A percentile compares a stretch with the other conserved stretches of the same genome.
These are phyloP conservation scores for Aspergillus terreus DNA, from an alignment of 2,329 filamentous ascomycete species.

Conservation along the genomic window DNA sequence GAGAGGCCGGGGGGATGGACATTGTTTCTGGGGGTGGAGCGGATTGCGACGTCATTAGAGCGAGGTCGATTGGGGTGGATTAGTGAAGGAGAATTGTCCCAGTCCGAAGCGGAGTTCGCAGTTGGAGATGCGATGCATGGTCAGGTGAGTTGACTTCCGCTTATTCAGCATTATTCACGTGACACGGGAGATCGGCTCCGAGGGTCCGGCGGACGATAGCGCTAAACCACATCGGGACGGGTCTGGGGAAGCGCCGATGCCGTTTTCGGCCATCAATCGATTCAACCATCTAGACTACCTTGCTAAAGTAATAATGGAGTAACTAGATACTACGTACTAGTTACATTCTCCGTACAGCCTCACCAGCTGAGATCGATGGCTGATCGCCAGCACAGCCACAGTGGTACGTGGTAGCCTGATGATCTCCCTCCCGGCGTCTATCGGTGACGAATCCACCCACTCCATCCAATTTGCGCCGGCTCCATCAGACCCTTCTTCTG, in stretches of 20 bases:
- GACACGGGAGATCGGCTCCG: conserved; percentile 10
- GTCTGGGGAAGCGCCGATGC: background rate
- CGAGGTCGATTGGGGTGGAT: background rate
- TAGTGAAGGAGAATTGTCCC: background rate
- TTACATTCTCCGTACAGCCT: background rate
- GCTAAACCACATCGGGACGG: background rate
- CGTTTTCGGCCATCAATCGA: conserved; percentile 4
- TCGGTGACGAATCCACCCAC: background rate
- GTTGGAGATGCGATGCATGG: background rate
- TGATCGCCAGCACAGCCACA: background rate
- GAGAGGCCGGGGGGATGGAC: conserved; percentile 50
- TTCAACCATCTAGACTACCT: background rate
- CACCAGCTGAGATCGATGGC: background rate
- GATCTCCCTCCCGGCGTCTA: background rate
- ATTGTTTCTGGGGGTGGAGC: conserved; percentile 15
- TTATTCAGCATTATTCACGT: conserved; percentile 6
- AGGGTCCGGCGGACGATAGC: conserved; percentile 3
- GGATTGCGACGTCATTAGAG: conserved; percentile 11
- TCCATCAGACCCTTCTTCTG: conserved; percentile 4
- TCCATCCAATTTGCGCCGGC: conserved; percentile 10
- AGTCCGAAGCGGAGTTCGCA: background rate
- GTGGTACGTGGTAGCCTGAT: background rate
- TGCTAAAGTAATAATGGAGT: background rate
- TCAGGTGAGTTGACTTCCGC: background rate
- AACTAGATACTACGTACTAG: too few relatives aligned